These are phyloP conservation scores for Skeletonema grethae DNA, from an alignment of 108 stramenopile species.

Conservation along the genomic window DNA sequence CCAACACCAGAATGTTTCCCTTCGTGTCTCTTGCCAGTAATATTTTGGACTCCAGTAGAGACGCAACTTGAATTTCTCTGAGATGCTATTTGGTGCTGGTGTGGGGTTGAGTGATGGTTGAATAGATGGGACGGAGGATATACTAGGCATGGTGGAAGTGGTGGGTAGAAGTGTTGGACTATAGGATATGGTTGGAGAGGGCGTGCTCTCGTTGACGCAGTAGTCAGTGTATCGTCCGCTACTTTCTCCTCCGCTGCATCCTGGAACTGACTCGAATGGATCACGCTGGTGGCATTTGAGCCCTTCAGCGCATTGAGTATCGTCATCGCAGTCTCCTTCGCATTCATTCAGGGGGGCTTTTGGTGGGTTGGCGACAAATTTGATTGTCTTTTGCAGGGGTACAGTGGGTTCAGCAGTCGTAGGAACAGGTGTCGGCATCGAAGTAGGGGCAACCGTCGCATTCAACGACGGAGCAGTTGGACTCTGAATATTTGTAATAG, in stretches of 20 bases:
- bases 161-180: background rate
- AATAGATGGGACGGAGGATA: background rate
- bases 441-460: no score
- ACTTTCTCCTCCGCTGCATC: slow-evolving; percentile 16
- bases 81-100: slow-evolving; percentile 11
- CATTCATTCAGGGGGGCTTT: slow-evolving; percentile 4
- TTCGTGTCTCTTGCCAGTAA: slow-evolving; percentile 59
- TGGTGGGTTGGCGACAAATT: no score
- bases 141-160: background rate
- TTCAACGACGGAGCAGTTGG: background rate
- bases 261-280: slow-evolving; percentile 16
- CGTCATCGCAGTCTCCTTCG: slow-evolving; percentile 31
- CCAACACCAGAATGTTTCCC: slow-evolving; percentile 61
- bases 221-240: slow-evolving; percentile 4
- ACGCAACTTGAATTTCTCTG: slow-evolving; percentile 33
- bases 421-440: background rate
- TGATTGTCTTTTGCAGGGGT: background rate
- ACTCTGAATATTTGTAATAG: background rate
- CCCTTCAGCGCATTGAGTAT: slow-evolving; percentile 29
- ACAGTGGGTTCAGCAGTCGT: background rate
- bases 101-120: background rate
- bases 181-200: background rate
- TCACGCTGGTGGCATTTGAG: slow-evolving; percentile 15
- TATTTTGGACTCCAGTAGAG: slow-evolving; percentile 58
- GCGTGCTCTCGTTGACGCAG: slow-evolving; percentile 11